Base-by-base conservation (phyloP, 768 basidiomycete genomes). In the Lepiota venenata region DNA sequence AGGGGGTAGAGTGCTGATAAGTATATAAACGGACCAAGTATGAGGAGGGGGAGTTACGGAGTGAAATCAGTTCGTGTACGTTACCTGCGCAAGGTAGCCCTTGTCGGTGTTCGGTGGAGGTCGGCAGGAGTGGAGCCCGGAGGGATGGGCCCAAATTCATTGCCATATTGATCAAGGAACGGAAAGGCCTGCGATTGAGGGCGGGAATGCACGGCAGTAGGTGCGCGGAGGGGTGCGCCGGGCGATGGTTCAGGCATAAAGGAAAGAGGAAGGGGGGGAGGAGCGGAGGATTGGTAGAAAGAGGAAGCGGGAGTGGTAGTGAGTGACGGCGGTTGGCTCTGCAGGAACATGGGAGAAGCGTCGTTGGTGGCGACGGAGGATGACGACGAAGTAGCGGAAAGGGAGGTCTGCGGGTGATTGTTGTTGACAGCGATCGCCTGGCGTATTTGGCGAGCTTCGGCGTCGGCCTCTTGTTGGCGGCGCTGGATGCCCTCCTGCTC, bases 391-490 rank as follows among this genome's bases (percentile, higher is more conserved):
- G 56, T 50, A 12, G 56, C 50, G 5, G 58, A 25, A 25, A 25
- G 47, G 18, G 44, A 27, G 10, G 21, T 25, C 25, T 43, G 50
- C 22, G 22, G 41, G 20, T 51, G 48, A 43, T 69, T 69, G 27
- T 69, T 69, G 27, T 61, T 58, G 37, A 61, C 61, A 32, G 63
- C 60, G 40, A 69, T 56, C 35, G 64, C 67, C 54, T 73, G 70
- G 47, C 79, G 71, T 45, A 74, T 71, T 32, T 69, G 67, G 37
- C 74, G 74, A 35, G 79, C 79, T 27, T 75, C 74, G 12, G 74
- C 69, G 12, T 84, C 79, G 6, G 81, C 79, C 61, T 86, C 85
- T 46, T 78, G 78, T 61, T 87, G 86, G 47, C 86, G 71, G 40
- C 71, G 72, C 6, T 72, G 54, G 54, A 87, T 83, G 0, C 76